Conservation (phyloP, 169 alveolate species). For the Cryptosporidium viatorum region DNA sequence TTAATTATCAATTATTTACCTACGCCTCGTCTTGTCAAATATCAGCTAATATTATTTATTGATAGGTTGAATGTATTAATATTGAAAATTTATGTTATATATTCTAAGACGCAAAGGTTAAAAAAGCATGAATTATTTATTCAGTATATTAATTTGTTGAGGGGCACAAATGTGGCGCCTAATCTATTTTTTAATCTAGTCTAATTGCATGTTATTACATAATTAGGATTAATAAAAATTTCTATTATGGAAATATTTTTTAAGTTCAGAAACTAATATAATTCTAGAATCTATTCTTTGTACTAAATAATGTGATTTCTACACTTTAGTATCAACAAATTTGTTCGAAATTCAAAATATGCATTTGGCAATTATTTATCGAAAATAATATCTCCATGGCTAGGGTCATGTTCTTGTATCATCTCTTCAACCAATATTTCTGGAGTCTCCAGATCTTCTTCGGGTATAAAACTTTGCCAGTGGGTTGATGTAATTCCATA, state of each 20-base stretch:
- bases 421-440: slow-evolving; percentile 20
- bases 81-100: background rate
- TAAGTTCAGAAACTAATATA: background rate
- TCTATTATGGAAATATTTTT: background rate
- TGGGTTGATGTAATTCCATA: slow-evolving; percentile 18
- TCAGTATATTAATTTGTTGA: background rate
- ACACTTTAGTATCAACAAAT: background rate
- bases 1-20: background rate
- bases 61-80: background rate
- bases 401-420: background rate
- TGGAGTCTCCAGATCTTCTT: slow-evolving; percentile 3
- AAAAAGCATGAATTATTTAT: background rate
- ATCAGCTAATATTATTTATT: background rate
- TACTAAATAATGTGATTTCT: background rate
- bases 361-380: background rate
- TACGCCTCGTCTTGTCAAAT: slow-evolving; percentile 13
- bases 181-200: background rate
- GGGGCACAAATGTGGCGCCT: slow-evolving; percentile 5
- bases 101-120: slow-evolving; percentile 17
- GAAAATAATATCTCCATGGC: slow-evolving; percentile 11
- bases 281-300: background rate
- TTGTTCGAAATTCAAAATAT: background rate
- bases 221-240: background rate
- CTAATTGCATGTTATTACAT: background rate
- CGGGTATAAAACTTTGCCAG: slow-evolving; percentile 28